Conservation (phyloP, 2,329 filamentous ascomycete species). For the Meredithiella fracta region DNA sequence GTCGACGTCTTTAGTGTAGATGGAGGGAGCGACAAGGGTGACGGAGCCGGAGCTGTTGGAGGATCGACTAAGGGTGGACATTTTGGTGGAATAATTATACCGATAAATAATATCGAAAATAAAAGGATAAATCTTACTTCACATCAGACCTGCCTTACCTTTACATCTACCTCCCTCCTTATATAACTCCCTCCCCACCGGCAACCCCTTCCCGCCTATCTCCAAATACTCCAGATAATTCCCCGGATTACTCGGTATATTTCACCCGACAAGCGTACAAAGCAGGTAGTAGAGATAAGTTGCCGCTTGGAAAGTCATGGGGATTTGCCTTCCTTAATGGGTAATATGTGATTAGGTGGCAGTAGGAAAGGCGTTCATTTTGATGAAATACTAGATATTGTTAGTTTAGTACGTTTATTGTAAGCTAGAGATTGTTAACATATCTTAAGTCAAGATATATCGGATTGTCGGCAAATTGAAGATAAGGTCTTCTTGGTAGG, state of each 20-base stretch:
- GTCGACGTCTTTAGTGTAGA: background rate
- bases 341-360: background rate
- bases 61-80: conserved; percentile 5
- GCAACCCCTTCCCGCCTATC: background rate
- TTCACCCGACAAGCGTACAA: background rate
- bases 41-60: background rate
- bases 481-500: too few relatives aligned
- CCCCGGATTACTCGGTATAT: too few relatives aligned
- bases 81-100: background rate
- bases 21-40: background rate
- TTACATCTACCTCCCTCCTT: too few relatives aligned
- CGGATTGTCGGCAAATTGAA: too few relatives aligned
- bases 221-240: background rate
- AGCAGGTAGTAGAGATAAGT: background rate
- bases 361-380: background rate
- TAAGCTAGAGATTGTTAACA: too few relatives aligned
- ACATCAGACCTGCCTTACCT: too few relatives aligned
- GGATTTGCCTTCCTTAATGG: background rate
- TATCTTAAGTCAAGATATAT: too few relatives aligned
- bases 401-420: too few relatives aligned
- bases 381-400: too few relatives aligned
- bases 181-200: too few relatives aligned
- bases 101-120: background rate
- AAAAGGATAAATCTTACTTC: too few relatives aligned
- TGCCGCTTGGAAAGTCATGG: background rate